Evolutionary conservation across 257 asterid species (phyloP), one percentile per base, ranked within the genome.

Genomic region (Phtheirospermum japonicum): DNA sequence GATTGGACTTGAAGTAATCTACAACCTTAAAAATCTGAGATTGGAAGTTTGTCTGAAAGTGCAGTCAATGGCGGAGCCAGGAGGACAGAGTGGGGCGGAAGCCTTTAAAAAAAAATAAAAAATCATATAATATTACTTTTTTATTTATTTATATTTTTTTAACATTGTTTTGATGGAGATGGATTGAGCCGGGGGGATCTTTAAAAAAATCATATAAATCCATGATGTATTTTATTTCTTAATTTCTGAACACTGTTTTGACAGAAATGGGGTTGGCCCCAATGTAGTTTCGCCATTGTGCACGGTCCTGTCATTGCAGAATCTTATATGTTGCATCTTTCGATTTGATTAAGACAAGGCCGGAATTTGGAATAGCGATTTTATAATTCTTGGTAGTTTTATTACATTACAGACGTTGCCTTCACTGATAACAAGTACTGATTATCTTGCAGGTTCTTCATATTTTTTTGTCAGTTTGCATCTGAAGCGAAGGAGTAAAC

Each of bases 361-460:
- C n/a, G n/a, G n/a, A n/a, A n/a, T n/a, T n/a, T n/a, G n/a, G n/a
- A n/a, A n/a, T n/a, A n/a, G n/a, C n/a, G n/a, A n/a, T n/a, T n/a
- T n/a, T n/a, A n/a, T n/a, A n/a, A n/a, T n/a, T n/a, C n/a, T 23
- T 23, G 28, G 28, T 23, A 23, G 28, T 23, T 23, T 23, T 1
- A 23, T 1, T 23, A 23, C 28, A 23, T 23, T 23, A 4, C 19
- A 14, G 19, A 48, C 5, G 12, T 17, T 17, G 12, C 4, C 13
- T n/a, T 19, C 18, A 52, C 66, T 71, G 55, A 64, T 57, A 61
- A 55, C 30, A 53, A 3, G 39, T 59, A 18, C 32, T 6, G 7
- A 17, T 37, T 12, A 26, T 56, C 26, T 58, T 78, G 83, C 83
- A 78, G 83, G 78, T 71, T 54, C 51, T 18, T 71, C 53, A 40